Evolutionary conservation across 805 yeast species (phyloP).

Genomic region (Yarrowia sp.): DNA sequence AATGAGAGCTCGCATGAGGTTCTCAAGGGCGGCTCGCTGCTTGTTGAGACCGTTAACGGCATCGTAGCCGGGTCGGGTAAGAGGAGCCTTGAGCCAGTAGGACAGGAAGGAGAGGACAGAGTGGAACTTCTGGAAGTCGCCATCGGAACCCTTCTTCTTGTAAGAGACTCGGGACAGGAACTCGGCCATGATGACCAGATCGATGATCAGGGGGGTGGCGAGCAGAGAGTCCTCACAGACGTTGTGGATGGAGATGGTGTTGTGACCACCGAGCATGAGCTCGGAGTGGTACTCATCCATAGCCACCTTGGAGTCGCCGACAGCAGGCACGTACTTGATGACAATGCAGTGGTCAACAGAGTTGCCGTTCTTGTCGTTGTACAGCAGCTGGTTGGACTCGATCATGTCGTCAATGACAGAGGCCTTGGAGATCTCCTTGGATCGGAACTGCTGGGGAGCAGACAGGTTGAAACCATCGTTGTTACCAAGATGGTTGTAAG

Average conservation of each 20-base stretch:
- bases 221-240: constrained; percentile 94
- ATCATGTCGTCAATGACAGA: constrained; percentile 94
- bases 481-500: constrained; percentile 94
- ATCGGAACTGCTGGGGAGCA: constrained; percentile 89
- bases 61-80: constrained; percentile 84
- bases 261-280: constrained; percentile 96
- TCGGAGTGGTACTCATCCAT: constrained; percentile 98
- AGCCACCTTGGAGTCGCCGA: constrained; percentile 94
- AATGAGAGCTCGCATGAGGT: constrained; percentile 80
- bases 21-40: constrained; percentile 90
- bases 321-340: constrained; percentile 90
- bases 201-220: constrained; percentile 93
- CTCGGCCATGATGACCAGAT: constrained; percentile 85
- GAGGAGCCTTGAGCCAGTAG: constrained; percentile 96
- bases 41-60: constrained; percentile 92
- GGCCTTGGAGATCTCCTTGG: constrained; percentile 90
- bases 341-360: constrained; percentile 92
- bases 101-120: constrained; percentile 82
- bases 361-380: constrained; percentile 74
- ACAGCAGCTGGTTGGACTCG: constrained; percentile 78
- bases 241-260: constrained; percentile 88
- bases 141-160: constrained; percentile 52
- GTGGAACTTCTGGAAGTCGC: constrained; percentile 63
- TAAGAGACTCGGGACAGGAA: constrained; percentile 83
- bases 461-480: constrained; percentile 91